Conservation (phyloP, 345 rosid species). For the Erodium maritimum region DNA sequence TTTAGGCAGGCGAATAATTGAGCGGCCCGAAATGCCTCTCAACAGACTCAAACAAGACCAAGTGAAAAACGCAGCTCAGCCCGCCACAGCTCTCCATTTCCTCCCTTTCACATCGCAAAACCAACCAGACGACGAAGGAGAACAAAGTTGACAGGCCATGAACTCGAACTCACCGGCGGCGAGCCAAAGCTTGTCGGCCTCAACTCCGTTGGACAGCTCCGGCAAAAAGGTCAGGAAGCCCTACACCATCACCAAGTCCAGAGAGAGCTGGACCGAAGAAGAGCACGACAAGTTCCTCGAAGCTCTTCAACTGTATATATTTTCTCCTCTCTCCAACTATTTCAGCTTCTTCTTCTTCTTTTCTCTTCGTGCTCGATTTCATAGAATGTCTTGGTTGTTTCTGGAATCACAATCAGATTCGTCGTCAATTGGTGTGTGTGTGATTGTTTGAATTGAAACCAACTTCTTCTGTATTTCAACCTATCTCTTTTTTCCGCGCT, state of each 20-base stretch:
- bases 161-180: slow-evolving; percentile 31
- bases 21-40: slow-evolving; percentile 13
- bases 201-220: slow-evolving; percentile 23
- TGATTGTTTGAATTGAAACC: too few species aligned
- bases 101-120: not conserved
- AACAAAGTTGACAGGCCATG: slow-evolving; percentile 7
- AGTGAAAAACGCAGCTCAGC: slow-evolving; percentile 22
- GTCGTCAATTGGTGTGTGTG: too few species aligned
- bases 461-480: too few species aligned
- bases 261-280: slow-evolving; percentile 98
- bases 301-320: slow-evolving; percentile 77
- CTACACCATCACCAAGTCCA: slow-evolving; percentile 94
- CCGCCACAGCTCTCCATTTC: not conserved
- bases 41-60: slow-evolving; percentile 14
- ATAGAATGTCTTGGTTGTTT: too few species aligned
- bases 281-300: slow-evolving; percentile 97
- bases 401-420: too few species aligned
- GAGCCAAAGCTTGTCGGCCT: slow-evolving; percentile 27
- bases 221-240: slow-evolving; percentile 88
- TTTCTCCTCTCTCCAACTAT: not conserved
- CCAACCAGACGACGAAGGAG: not conserved
- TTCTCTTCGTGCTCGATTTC: too few species aligned
- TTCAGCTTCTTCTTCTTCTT: not conserved
- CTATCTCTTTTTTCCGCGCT: not conserved
- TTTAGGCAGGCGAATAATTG: slow-evolving; percentile 33